Base-by-base conservation (phyloP, 2,329 filamentous ascomycete species). In the Aspergillus uvarum region DNA sequence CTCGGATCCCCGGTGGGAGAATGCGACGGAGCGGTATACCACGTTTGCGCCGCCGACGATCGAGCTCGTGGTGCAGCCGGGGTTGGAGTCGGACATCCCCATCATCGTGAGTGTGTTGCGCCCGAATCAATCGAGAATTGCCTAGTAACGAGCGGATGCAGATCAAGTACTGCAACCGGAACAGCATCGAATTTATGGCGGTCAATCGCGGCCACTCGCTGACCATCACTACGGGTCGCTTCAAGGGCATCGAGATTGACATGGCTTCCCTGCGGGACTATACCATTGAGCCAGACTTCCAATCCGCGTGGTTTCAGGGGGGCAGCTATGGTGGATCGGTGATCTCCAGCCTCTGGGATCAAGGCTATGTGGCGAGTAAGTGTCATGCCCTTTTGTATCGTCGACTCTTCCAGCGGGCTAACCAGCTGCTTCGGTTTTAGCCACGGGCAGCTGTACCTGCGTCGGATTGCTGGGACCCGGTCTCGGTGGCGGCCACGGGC, bases 401-500 rank as follows among this genome's bases (percentile, higher is more conserved):
- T n/a, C n/a, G n/a, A n/a, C n/a, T n/a, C n/a, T n/a, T 52, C 14
- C 50, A 32, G 19, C 10, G 12, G 14, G 26, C 3, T 29, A 7
- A 29, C 22, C 7, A 26, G 11, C 14, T 32, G 11, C 31, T 32
- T 32, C 7, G 31, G 31, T 12, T 32, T n/a, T 10, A 52, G 50
- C 22, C 14, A 50, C 55, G 31, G 55, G 55, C 16, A 35, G 11
- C 31, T 51, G 51, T 24, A 22, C 11, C 2, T 61, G 59, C 35
- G 51, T 55, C 4, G 47, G 51, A 3, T 2, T 61, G 6, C 11
- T 58, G 5, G 59, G 55, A 1, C 47, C 51, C 1, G 51, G 22
- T 3, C 77, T 86, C 0, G 83, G 84, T 2, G 84, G 83, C 52
- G 83, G 84, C 3, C 78, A 82, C 66, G 82, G 83, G 22, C 74